These are phyloP conservation scores for Hymenoscyphus repandus DNA, from an alignment of 2,329 filamentous ascomycete genomes.

Conservation along the genomic window DNA sequence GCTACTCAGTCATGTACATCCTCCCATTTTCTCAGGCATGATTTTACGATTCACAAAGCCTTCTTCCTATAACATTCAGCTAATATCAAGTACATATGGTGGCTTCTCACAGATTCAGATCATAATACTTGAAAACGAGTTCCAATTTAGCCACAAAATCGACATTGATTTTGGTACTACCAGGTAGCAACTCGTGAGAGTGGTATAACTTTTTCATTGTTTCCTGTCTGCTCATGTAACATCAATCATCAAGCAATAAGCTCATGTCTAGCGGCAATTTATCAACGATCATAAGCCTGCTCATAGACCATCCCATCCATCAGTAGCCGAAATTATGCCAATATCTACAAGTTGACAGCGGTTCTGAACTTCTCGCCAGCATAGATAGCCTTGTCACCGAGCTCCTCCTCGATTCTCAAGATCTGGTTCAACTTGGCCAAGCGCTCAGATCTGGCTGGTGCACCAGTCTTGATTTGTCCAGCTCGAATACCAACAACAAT, in stretches of 20 bases:
- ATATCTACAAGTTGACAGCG: conserved; percentile 73
- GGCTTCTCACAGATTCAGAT: too few relatives aligned
- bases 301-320: conserved; percentile 7
- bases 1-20: too few relatives aligned
- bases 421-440: conserved; percentile 99
- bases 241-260: conserved; percentile 6
- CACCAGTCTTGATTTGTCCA: conserved; percentile 99
- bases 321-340: background rate
- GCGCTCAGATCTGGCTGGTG: conserved; percentile 93
- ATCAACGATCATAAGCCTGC: conserved; percentile 8
- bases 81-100: too few relatives aligned
- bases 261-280: conserved; percentile 5
- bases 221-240: conserved; percentile 13
- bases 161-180: background rate
- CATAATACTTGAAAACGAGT: too few relatives aligned
- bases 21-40: too few relatives aligned
- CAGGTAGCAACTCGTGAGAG: background rate
- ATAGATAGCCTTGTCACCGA: conserved; percentile 85
- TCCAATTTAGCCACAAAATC: too few relatives aligned
- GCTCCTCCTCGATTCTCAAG: conserved; percentile 98
- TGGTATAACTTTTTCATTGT: conserved; percentile 21
- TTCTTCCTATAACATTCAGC: too few relatives aligned
- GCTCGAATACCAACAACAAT: conserved; percentile 94
- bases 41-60: too few relatives aligned
- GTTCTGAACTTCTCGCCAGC: conserved; percentile 90